These are phyloP conservation scores for Coemansia sp. DNA, from an alignment of 192 early-diverging fungal genomes.

Conservation along the genomic window DNA sequence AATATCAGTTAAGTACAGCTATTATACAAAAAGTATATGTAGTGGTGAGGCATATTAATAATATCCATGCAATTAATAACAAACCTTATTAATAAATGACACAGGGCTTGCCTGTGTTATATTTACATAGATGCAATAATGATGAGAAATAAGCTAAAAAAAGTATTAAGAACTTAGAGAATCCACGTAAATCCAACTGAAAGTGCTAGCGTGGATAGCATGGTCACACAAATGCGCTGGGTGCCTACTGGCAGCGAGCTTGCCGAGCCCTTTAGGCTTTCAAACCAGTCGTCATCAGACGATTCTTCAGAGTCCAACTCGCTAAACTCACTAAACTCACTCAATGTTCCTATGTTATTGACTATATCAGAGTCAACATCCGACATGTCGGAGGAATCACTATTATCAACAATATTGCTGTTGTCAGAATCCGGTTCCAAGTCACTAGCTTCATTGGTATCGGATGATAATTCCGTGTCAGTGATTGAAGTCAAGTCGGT, in stretches of 20 bases:
- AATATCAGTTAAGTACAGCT: too few species aligned
- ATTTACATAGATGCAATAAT: background rate
- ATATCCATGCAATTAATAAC: too few species aligned
- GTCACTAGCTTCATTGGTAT: background rate
- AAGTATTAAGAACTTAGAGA: background rate
- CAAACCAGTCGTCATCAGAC: constrained; percentile 4
- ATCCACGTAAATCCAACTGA: background rate
- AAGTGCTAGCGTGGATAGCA: background rate
- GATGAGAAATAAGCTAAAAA: background rate
- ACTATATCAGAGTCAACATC: background rate
- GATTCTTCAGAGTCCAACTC: background rate
- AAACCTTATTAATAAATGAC: too few species aligned
- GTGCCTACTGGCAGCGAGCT: background rate
- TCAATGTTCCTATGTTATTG: background rate
- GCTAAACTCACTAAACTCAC: background rate
- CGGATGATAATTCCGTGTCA: too few species aligned
- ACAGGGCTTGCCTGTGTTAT: too few species aligned
- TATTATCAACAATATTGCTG: background rate
- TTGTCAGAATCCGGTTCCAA: background rate
- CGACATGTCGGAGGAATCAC: background rate
- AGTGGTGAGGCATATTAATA: too few species aligned
- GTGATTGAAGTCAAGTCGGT: too few species aligned
- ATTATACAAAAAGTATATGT: too few species aligned
- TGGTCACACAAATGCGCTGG: background rate
- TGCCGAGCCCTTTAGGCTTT: constrained; percentile 1